Evolutionary conservation across 23 red algal genomes (phyloP), one percentile per base, ranked within the genome.

Genomic region (Gracilaria caudata): DNA sequence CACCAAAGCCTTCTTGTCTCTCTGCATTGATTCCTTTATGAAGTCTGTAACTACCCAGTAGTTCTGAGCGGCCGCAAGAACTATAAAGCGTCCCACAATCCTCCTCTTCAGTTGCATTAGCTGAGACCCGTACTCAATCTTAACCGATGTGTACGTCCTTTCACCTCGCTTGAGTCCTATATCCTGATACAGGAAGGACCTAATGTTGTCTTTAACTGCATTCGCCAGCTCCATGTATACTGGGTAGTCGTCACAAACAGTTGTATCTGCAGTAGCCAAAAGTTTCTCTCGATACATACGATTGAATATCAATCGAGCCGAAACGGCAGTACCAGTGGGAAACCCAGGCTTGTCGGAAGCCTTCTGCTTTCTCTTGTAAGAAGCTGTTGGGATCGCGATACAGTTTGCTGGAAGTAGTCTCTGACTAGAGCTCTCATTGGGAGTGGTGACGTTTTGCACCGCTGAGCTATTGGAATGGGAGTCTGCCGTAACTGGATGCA

Each of bases 11-110:
- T 61, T 61, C 57, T 61, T 61, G 26, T 61, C 57, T 29, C 57
- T 61, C 57, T 61, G 57, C 20, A 61, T 61, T 61, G 57, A n/a
- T 61, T 61, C 57, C 16, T 61, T 61, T n/a, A 25, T 61, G 57
- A 61, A 61, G 4, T 61, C 57, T n/a, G 20, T 61, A n/a, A 61
- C 26, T 4, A 61, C 16, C 57, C 57, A 61, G 26, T 29, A n/a
- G 26, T 29, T 61, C 26, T 61, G 57, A 7, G 57, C 20, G 4
- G 57, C 57, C 4, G 57, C 57, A 25, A 61, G 26, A 29, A 61
- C 57, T 4, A 16, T 4, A 29, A 25, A 61, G 7, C 20, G 5
- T 9, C 26, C 57, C 20, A 61, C 57, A n/a, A 61, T n/a, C 57
- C 26, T 61, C 16, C 57, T 4, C 19, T 61, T 61, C 57, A 61